These are phyloP conservation scores for Gloeostereum incarnatum DNA, from an alignment of 768 basidiomycete genomes.

Conservation along the genomic window DNA sequence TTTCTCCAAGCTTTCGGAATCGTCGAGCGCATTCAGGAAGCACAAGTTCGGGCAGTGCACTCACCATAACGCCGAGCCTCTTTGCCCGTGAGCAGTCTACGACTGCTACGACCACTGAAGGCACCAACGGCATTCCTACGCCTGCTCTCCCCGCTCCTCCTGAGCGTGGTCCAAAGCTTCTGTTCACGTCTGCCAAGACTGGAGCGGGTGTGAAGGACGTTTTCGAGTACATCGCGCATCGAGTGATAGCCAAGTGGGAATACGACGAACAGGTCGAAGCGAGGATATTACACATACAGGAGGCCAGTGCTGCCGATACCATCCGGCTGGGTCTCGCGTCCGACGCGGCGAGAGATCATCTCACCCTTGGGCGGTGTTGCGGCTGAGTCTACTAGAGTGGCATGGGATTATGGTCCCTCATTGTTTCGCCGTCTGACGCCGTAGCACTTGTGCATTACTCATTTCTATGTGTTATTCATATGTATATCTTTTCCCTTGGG, in stretches of 20 bases:
- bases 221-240: conserved; percentile 65
- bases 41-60: conserved; percentile 36
- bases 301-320: conserved; percentile 24
- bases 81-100: conserved; percentile 28
- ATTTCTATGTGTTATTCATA: too few species aligned
- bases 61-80: conserved; percentile 53
- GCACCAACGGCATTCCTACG: neutral
- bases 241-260: conserved; percentile 58
- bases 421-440: too few species aligned
- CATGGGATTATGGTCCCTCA: too few species aligned
- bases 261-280: conserved; percentile 52
- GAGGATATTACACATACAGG: conserved; percentile 28
- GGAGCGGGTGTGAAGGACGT: conserved; percentile 63
- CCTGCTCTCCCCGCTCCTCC: neutral
- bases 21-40: conserved; percentile 13
- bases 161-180: conserved; percentile 28
- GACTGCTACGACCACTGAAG: conserved; percentile 1
- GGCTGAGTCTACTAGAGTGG: too few species aligned
- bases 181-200: conserved; percentile 74
- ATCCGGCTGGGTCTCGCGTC: conserved; percentile 30
- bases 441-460: too few species aligned
- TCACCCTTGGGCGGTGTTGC: too few species aligned
- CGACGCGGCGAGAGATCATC: too few species aligned
- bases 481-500: too few species aligned
- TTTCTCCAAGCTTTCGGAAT: conserved; percentile 10